A percentile compares a stretch with the other conserved stretches of the same genome.
phyloP scores from a whole-genome alignment of 768 basidiomycete species.

The Mycena capillaripes region DNA sequence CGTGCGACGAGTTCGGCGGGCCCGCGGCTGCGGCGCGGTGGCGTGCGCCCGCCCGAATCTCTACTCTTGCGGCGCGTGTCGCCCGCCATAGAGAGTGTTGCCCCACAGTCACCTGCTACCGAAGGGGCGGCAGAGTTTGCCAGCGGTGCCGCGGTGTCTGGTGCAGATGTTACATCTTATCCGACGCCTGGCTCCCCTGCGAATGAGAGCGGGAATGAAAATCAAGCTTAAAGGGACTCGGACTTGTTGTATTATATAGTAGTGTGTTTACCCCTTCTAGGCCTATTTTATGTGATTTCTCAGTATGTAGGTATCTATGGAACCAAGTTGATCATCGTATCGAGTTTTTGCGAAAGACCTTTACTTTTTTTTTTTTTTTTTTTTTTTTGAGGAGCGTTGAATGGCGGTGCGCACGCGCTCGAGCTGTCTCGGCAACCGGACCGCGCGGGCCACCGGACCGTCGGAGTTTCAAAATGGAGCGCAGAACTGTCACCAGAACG shows the following conservation, averaged over 20 bases:
- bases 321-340: no score
- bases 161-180: constrained; percentile 54
- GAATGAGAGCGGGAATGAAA: constrained; percentile 8
- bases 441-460: no score
- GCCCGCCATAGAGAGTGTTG: constrained; percentile 40
- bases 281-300: background rate
- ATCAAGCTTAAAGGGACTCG: background rate
- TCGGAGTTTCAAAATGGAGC: no score
- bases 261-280: background rate
- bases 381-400: no score
- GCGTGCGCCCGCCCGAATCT: constrained; percentile 74
- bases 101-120: constrained; percentile 21
- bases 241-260: background rate
- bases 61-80: constrained; percentile 64
- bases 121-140: constrained; percentile 2
- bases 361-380: no score
- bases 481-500: no score
- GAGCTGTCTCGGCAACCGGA: no score
- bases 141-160: no score
- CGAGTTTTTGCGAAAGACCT: no score
- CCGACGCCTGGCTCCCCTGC: constrained; percentile 64
- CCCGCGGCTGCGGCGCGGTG: constrained; percentile 77
- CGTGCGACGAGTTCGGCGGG: constrained; percentile 44
- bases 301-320: background rate
- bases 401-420: no score